Evolutionary conservation across 2,329 filamentous ascomycete species (phyloP), one percentile per base, ranked within the genome.

Genomic region (Fusarium oligoseptatum): DNA sequence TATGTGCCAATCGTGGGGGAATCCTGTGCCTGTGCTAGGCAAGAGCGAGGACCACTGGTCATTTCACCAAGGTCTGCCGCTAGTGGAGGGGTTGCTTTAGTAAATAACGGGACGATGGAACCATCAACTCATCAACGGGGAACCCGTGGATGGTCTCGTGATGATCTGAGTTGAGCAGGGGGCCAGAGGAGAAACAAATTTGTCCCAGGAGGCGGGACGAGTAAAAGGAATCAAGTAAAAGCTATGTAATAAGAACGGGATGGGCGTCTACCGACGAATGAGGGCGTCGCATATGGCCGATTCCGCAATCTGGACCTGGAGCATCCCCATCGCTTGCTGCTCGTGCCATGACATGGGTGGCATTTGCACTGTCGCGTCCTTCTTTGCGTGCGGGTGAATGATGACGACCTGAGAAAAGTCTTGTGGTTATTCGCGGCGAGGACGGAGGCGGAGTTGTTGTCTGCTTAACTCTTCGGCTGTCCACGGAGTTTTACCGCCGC

Each of bases 201-300:
- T 62, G 67, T 70, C 66, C 64, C 62, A 61, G 60, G 37, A 56
- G 36, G 27, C 29, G 32, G 39, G 43, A 67, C 66, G 60, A 69
- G 68, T 79, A 76, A 76, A 45, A 79, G 77, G 45, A 79, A 79
- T 79, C 74, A 77, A 71, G 77, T 79, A 79, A 79, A 67, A 76
- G 66, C 77, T 79, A 79, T 76, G 77, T 79, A 79, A 79, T 79
- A 57, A 63, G 70, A 79, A 78, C 62, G 64, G 72, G 60, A 69
- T 36, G 41, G 68, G 72, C 74, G 77, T 69, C 72, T 77, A 77
- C 76, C 68, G 75, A 67, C 77, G 74, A 79, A 79, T 79, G 66
- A 68, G 65, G 58, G 37, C 45, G 60, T 52, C 32, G 67, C 48
- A 56, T 68, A 71, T 71, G 66, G 50, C 73, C 72, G 66, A 74